These are phyloP conservation scores for Westerdykella ornata DNA, from an alignment of 2,329 filamentous ascomycete species.

Conservation along the genomic window DNA sequence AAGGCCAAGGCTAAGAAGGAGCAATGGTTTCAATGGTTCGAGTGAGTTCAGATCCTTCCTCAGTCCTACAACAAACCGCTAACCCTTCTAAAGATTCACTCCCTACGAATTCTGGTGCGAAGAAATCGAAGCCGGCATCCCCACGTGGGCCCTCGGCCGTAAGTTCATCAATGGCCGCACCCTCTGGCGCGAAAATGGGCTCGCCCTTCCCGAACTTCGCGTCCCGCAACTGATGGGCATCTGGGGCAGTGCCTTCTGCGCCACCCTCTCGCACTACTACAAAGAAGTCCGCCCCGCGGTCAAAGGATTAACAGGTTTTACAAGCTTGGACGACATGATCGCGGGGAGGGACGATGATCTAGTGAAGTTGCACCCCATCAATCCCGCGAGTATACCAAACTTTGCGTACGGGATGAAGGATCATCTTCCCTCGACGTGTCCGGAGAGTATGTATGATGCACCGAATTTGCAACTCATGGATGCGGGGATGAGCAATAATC, in stretches of 20 bases:
- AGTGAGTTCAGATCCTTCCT: slow-evolving; percentile 47
- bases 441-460: slow-evolving; percentile 63
- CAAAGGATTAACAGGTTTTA: slow-evolving; percentile 65
- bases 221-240: slow-evolving; percentile 82
- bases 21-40: slow-evolving; percentile 97
- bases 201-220: slow-evolving; percentile 75
- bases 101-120: slow-evolving; percentile 96
- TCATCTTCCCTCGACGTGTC: slow-evolving; percentile 67
- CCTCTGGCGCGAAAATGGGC: slow-evolving; percentile 55
- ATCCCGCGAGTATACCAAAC: slow-evolving; percentile 86
- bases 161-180: slow-evolving; percentile 68
- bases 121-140: slow-evolving; percentile 84
- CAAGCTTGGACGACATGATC: slow-evolving; percentile 72
- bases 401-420: slow-evolving; percentile 76
- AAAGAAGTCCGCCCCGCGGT: slow-evolving; percentile 83
- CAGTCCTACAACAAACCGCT: background rate
- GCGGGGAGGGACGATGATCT: slow-evolving; percentile 76
- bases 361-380: slow-evolving; percentile 88
- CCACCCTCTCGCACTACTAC: slow-evolving; percentile 93
- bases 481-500: slow-evolving; percentile 96
- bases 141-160: slow-evolving; percentile 86
- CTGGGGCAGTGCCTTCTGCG: slow-evolving; percentile 96
- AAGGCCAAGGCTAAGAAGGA: slow-evolving; percentile 52
- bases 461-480: slow-evolving; percentile 72
- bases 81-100: slow-evolving; percentile 43